Conservation (phyloP, 768 basidiomycete genomes). For the Leccinellum rugosiceps region DNA sequence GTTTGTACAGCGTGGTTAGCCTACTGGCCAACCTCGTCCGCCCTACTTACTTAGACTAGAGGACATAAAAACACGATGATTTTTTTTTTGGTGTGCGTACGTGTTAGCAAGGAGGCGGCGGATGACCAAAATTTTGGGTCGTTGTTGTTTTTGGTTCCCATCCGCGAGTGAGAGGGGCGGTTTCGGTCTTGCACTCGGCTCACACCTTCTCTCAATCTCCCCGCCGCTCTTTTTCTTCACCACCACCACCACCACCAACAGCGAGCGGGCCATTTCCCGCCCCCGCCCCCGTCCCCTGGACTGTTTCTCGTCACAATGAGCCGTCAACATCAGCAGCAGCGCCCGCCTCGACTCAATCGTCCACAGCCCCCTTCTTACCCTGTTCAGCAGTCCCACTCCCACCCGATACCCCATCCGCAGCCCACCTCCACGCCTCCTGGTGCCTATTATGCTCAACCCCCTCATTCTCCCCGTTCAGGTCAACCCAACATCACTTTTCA, state of each 20-base stretch:
- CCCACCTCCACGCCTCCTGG: conserved; percentile 15
- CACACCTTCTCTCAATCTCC: conserved; percentile 12
- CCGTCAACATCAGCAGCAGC: conserved; percentile 44
- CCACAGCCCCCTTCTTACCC: conserved; percentile 40
- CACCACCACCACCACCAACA: neutral
- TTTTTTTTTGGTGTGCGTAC: neutral
- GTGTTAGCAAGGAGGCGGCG: neutral
- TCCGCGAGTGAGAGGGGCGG: neutral
- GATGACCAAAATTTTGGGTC: neutral
- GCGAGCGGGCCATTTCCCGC: conserved; percentile 3
- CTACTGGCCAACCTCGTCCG: neutral
- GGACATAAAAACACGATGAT: too few relatives aligned
- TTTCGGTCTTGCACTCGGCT: neutral
- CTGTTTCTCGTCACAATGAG: conserved; percentile 15
- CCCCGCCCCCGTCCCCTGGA: neutral
- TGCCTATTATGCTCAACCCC: conserved; percentile 17
- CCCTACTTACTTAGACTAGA: too few relatives aligned
- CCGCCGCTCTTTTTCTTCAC: conserved; percentile 19
- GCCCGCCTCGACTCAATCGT: conserved; percentile 25
- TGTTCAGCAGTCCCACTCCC: conserved; percentile 21
- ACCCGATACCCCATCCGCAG: conserved; percentile 19
- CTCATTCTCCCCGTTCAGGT: conserved; percentile 17
- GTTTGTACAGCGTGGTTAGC: neutral
- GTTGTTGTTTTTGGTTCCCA: conserved; percentile 4
- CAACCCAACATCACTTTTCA: conserved; percentile 63